These are phyloP conservation scores for Sporisorium sorghi DNA, from an alignment of 1,284 basidiomycete genomes.

Conservation along the genomic window DNA sequence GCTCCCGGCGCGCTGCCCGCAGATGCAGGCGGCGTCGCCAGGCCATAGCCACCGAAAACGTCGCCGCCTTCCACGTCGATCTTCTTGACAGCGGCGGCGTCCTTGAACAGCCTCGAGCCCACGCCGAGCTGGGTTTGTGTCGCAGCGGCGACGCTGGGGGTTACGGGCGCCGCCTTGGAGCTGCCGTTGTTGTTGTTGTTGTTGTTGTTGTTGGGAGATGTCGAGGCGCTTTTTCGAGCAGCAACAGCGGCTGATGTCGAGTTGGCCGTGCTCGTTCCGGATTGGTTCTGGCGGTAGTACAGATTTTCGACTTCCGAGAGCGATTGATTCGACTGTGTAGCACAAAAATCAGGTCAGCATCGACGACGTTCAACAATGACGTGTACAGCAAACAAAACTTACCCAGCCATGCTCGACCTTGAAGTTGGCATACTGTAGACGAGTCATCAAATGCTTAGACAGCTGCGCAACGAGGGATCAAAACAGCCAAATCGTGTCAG, in stretches of 20 bases:
- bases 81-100: constrained; percentile 46
- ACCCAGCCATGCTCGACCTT: constrained; percentile 68
- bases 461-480: constrained; percentile 29
- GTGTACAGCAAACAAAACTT: constrained; percentile 16
- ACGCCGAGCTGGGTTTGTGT: constrained; percentile 11
- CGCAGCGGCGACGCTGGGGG: constrained; percentile 22
- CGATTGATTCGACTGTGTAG: constrained; percentile 58
- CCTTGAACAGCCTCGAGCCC: constrained; percentile 48
- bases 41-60: constrained; percentile 51
- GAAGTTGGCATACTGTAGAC: constrained; percentile 65
- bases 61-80: constrained; percentile 47
- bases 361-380: too few species aligned
- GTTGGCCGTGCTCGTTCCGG: constrained; percentile 9
- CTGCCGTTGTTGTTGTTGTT: constrained; percentile 23
- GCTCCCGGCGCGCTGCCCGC: constrained; percentile 40
- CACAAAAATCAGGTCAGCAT: neutral
- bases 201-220: constrained; percentile 30
- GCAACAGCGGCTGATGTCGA: constrained; percentile 7
- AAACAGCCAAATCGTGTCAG: neutral
- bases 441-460: constrained; percentile 55
- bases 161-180: constrained; percentile 29
- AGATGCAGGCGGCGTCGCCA: constrained; percentile 50
- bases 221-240: constrained; percentile 28
- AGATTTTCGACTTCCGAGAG: constrained; percentile 67
- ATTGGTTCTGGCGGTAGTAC: constrained; percentile 59